Conservation (phyloP, 495 filamentous ascomycete genomes). For the Penicillium malachiteum region DNA sequence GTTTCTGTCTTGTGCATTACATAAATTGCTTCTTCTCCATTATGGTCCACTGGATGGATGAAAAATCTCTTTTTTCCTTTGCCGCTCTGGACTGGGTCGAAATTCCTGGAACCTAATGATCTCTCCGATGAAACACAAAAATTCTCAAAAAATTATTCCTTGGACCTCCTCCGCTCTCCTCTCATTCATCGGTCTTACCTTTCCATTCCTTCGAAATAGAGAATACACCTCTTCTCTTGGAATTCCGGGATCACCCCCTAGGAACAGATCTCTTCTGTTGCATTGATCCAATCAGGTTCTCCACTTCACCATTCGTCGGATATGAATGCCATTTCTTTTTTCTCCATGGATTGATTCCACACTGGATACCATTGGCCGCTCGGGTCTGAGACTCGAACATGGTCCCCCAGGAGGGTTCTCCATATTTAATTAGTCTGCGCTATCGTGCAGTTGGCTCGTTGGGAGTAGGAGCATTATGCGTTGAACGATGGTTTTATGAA, state of each 20-base stretch:
- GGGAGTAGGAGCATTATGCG: conserved; percentile 27
- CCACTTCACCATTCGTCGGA: conserved; percentile 15
- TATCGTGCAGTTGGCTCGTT: conserved; percentile 31
- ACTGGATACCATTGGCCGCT: conserved; percentile 11
- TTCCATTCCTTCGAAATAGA: neutral
- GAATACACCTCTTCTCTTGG: conserved; percentile 2
- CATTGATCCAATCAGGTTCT: conserved; percentile 7
- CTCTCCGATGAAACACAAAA: conserved; percentile 10
- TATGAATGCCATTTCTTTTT: conserved; percentile 14
- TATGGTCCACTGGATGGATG: conserved; percentile 18
- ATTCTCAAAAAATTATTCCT: conserved; percentile 9
- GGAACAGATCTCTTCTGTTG: conserved; percentile 13
- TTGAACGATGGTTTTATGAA: conserved; percentile 26
- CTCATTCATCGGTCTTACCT: neutral
- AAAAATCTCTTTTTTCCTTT: conserved; percentile 6
- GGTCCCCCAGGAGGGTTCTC: conserved; percentile 12
- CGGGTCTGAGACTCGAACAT: conserved; percentile 1
- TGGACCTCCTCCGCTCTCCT: conserved; percentile 6
- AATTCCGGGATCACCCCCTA: conserved; percentile 10
- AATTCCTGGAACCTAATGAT: conserved; percentile 25
- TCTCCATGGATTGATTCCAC: conserved; percentile 12
- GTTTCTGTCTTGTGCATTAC: conserved; percentile 13
- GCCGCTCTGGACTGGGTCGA: conserved; percentile 19
- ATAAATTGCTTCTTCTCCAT: conserved; percentile 16
- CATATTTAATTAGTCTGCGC: conserved; percentile 20